Percentiles rank a stretch among this genome's conserved stretches.
Conservation (phyloP, 2,329 filamentous ascomycete species). For the Xylariomycetidae sp. region DNA sequence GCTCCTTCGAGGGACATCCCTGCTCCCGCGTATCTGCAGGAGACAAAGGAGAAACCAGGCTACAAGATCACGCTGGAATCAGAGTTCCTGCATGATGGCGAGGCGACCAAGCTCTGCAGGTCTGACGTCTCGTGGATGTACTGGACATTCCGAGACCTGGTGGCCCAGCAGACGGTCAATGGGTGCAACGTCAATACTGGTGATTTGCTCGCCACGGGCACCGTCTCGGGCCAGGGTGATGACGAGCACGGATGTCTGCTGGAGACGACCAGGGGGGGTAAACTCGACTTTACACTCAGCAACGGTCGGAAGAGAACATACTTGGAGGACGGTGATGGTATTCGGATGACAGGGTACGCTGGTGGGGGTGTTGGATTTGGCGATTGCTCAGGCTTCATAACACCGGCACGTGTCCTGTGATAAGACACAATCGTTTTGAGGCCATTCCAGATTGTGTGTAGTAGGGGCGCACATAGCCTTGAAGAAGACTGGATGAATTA, state of each 20-base stretch:
- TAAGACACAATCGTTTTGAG: too few species aligned
- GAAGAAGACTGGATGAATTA: too few species aligned
- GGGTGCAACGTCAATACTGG: conserved; percentile 34
- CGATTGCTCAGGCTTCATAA: conserved; percentile 24
- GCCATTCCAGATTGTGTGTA: too few species aligned
- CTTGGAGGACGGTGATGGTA: conserved; percentile 36
- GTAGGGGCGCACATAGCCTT: too few species aligned
- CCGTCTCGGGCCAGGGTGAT: conserved; percentile 31
- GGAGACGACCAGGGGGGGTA: conserved; percentile 34
- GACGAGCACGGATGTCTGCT: conserved; percentile 35
- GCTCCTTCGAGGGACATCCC: conserved; percentile 17
- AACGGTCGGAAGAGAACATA: conserved; percentile 30
- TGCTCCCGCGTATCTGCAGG: conserved; percentile 28
- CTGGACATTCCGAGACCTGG: conserved; percentile 34
- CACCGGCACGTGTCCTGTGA: conserved; percentile 10
- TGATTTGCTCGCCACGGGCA: conserved; percentile 38
- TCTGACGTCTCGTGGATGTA: conserved; percentile 29
- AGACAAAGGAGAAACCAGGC: conserved; percentile 27
- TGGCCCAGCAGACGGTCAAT: conserved; percentile 32
- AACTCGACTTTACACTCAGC: conserved; percentile 19
- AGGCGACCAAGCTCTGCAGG: conserved; percentile 22
- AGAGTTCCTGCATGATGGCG: conserved; percentile 9
- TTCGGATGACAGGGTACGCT: conserved; percentile 32
- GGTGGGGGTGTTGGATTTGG: conserved; percentile 39
- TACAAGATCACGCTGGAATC: conserved; percentile 26